phyloP scores from a whole-genome alignment of 2,329 filamentous ascomycete species.

The Fusarium irregulare region DNA sequence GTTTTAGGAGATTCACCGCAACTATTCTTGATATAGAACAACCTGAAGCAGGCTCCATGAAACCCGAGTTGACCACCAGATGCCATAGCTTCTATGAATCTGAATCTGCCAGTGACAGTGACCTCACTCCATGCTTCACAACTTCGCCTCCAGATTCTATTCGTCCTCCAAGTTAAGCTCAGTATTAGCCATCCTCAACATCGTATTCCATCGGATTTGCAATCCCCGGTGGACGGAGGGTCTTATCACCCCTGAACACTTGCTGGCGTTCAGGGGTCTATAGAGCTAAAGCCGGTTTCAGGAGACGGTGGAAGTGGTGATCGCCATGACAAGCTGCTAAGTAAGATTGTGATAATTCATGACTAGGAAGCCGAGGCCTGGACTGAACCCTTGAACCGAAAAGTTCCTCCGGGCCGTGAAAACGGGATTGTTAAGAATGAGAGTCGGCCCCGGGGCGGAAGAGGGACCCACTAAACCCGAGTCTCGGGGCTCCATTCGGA shows the following conservation, averaged over 20 bases:
- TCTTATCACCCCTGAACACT: constrained; percentile 15
- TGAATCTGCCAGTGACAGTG: neutral
- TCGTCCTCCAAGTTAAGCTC: neutral
- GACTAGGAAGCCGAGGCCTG: constrained; percentile 1
- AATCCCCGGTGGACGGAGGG: neutral
- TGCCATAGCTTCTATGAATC: neutral
- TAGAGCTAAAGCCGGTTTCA: constrained; percentile 24
- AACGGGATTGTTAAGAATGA: neutral
- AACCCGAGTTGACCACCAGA: neutral
- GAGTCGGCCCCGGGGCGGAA: neutral
- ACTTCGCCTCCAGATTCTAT: neutral
- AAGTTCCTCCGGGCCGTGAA: neutral
- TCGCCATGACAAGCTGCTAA: constrained; percentile 19
- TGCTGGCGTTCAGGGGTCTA: constrained; percentile 13
- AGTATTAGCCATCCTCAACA: neutral
- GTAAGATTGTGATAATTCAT: neutral
- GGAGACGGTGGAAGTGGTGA: constrained; percentile 30
- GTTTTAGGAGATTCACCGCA: neutral
- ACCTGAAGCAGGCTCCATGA: neutral
- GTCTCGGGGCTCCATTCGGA: neutral
- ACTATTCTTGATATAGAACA: neutral
- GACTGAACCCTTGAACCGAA: constrained; percentile 1
- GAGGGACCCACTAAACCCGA: constrained; percentile 9
- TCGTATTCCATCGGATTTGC: neutral
- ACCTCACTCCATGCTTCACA: neutral